Evolutionary conservation across 1,284 basidiomycete genomes (phyloP), one percentile per base, ranked within the genome.

Genomic region (Earliella scabrosa): DNA sequence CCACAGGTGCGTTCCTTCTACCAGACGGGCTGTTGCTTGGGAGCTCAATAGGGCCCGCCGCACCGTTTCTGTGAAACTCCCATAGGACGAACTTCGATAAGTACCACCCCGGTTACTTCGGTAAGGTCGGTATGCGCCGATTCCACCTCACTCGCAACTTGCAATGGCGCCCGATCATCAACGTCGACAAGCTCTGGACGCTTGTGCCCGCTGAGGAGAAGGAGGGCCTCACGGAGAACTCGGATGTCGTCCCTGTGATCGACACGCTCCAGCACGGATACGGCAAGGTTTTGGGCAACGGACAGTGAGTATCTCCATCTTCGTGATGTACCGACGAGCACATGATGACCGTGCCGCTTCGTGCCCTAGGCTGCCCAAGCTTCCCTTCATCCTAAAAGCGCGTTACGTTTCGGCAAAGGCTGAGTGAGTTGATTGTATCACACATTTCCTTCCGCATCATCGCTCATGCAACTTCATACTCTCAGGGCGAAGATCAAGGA

Each of bases 101-200:
- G 81, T 97, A 92, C 90, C 95, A 97, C 80, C 92, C 92, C 77
- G 96, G 95, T 92, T 97, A 97, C 92, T 98, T 97, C 77, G 95
- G 95, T 83, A 98, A 98, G 82, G 94, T 96, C 73, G 93, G 93
- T 94, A 98, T 98, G 96, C 88, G 97, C 72, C 90, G 92, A 80
- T 99, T 91, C 93, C 97, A 99, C 79, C 78, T 95, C 64, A 96
- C 94, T 59, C 88, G 90, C 78, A 98, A 98, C 81, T 78, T 83
- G 68, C 83, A 87, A 79, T 95, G 92, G 94, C 85, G 89, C 66
- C 95, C 96, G 31, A 92, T 90, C 71, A 92, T 99, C 88, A 99
- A 99, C 84, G 85, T 97, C 74, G 95, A 97, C 86, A 96, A 94
- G 80, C 83, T 93, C 53, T 93, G 90, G 91, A 79, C 81, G 57